phyloP scores from a whole-genome alignment of 441 rosid species.

The Erodium trifolium region DNA sequence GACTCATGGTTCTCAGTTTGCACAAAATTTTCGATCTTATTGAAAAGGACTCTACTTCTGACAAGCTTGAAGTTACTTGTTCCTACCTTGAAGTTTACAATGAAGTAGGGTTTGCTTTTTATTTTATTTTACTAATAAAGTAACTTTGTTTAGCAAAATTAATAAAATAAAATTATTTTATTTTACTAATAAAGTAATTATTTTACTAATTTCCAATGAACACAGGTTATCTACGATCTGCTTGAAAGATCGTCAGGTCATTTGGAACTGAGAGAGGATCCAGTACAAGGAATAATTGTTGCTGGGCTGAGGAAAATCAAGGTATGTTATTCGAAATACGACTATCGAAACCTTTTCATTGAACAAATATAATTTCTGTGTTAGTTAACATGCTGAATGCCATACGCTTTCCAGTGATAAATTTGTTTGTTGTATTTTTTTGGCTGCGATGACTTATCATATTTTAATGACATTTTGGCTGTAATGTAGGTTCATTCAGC shows the following conservation, averaged over 20 bases:
- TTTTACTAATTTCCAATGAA: constrained; percentile 12
- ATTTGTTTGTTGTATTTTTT: not conserved
- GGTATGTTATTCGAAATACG: constrained; percentile 33
- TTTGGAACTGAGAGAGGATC: constrained; percentile 95
- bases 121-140: not conserved
- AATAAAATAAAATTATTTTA: too few species aligned
- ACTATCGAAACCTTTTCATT: not conserved
- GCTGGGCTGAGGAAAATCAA: constrained; percentile 76
- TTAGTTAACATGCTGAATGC: not conserved
- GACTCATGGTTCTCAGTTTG: constrained; percentile 93
- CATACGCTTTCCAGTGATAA: not conserved
- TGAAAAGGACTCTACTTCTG: constrained; percentile 52
- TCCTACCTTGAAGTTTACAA: constrained; percentile 94
- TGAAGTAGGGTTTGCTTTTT: constrained; percentile 44
- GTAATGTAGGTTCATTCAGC: constrained; percentile 67
- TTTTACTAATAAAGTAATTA: constrained; percentile 8
- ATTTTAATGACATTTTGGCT: constrained; percentile 19
- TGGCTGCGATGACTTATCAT: constrained; percentile 9
- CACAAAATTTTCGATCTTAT: constrained; percentile 68
- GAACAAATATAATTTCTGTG: not conserved
- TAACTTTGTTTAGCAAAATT: constrained; percentile 5
- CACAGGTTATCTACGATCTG: constrained; percentile 85
- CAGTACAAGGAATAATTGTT: constrained; percentile 78
- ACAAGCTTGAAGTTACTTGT: constrained; percentile 74
- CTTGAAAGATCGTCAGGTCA: constrained; percentile 87